phyloP scores from a whole-genome alignment of 164 flowering plant genomes.

The Piper longum region DNA sequence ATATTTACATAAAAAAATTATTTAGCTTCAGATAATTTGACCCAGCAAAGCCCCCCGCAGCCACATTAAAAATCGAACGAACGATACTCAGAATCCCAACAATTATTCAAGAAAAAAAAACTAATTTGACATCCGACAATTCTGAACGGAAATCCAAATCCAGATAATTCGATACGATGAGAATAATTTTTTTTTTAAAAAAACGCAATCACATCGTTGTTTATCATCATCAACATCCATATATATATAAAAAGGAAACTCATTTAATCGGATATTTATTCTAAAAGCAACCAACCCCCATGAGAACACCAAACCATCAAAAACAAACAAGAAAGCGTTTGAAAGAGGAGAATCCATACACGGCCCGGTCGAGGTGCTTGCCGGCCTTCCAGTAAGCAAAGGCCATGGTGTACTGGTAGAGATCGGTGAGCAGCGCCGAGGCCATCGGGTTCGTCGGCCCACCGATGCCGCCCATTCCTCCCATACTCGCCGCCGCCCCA shows the following conservation, averaged over 20 bases:
- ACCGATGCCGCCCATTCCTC: conserved; percentile 1
- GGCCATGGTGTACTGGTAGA: conserved; percentile 94
- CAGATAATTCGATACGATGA: too few species aligned
- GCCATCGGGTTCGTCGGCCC: conserved; percentile 95
- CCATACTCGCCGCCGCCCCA: conserved; percentile 5
- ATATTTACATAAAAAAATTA: too few species aligned
- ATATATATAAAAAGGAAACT: background rate
- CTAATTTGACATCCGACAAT: too few species aligned
- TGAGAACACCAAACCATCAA: too few species aligned
- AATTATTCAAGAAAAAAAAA: too few species aligned
- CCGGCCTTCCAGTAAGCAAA: conserved; percentile 98
- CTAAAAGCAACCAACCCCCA: background rate
- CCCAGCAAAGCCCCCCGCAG: too few species aligned
- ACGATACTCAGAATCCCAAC: too few species aligned
- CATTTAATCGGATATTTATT: background rate
- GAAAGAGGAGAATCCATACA: conserved; percentile 22
- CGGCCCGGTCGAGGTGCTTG: conserved; percentile 73
- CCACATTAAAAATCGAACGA: too few species aligned
- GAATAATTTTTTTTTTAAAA: background rate
- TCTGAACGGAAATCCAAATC: too few species aligned
- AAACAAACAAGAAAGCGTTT: background rate
- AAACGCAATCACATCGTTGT: background rate
- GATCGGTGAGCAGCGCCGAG: conserved; percentile 88
- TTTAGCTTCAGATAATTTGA: too few species aligned
- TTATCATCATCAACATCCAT: background rate